phyloP scores from a whole-genome alignment of 352 stramenopile species.

The Pythium angustatum region DNA sequence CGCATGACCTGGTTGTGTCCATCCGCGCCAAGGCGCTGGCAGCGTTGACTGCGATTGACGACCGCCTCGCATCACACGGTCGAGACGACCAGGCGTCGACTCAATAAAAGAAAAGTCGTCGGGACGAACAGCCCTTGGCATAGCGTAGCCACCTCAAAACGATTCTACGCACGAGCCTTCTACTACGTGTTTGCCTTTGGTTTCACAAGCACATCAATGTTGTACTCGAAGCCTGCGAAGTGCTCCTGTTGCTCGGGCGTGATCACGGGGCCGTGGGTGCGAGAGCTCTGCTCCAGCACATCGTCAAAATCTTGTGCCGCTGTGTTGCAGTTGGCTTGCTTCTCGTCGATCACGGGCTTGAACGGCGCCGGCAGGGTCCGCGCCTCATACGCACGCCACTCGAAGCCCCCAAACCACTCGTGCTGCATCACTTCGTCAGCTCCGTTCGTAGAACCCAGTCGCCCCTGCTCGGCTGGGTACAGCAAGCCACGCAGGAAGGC shows the following conservation, averaged over 20 bases:
- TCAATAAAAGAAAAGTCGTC: neutral
- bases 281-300: conserved; percentile 47
- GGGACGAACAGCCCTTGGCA: neutral
- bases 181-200: neutral
- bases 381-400: conserved; percentile 50
- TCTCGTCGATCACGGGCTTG: conserved; percentile 51
- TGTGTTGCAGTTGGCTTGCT: conserved; percentile 66
- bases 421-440: conserved; percentile 50
- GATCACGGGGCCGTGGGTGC: conserved; percentile 29
- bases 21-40: conserved; percentile 54
- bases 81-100: neutral
- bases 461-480: conserved; percentile 44
- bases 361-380: conserved; percentile 46
- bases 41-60: conserved; percentile 60
- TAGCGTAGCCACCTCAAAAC: no score
- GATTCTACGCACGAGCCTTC: no score
- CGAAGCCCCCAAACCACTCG: conserved; percentile 55
- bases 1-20: conserved; percentile 46
- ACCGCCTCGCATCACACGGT: conserved; percentile 11
- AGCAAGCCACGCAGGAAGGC: conserved; percentile 52
- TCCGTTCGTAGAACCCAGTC: conserved; percentile 42
- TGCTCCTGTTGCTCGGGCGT: conserved; percentile 47
- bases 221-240: conserved; percentile 65
- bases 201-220: conserved; percentile 32
- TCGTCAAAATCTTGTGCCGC: conserved; percentile 66